Conservation (phyloP, 2,329 filamentous ascomycete genomes). For the Thelonectria discophora region DNA sequence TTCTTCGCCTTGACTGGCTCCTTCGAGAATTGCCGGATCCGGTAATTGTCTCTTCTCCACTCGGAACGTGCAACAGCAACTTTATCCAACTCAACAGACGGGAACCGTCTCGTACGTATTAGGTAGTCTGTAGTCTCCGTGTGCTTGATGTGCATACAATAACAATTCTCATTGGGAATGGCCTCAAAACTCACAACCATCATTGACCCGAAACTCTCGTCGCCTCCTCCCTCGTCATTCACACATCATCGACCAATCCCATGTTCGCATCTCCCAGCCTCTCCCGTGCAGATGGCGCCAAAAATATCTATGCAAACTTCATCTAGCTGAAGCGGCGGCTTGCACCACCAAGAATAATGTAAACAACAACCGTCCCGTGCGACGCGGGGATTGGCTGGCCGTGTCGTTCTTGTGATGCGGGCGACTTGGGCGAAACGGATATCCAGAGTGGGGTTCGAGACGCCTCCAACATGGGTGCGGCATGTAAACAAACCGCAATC, state of each 20-base stretch:
- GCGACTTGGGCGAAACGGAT: slow-evolving; percentile 7
- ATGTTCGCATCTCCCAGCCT: not conserved
- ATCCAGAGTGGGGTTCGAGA: slow-evolving; percentile 4
- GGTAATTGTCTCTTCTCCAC: not conserved
- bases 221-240: not conserved
- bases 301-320: slow-evolving; percentile 6
- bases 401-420: not conserved
- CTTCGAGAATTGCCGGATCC: not conserved
- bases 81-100: not conserved
- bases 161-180: not conserved
- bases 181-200: too few relatives aligned
- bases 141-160: not conserved
- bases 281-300: not conserved
- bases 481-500: slow-evolving; percentile 22
- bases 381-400: slow-evolving; percentile 15
- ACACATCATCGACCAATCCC: not conserved
- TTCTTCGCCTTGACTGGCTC: not conserved
- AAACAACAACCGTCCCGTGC: slow-evolving; percentile 11
- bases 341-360: slow-evolving; percentile 10
- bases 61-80: not conserved
- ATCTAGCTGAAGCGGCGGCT: slow-evolving; percentile 14
- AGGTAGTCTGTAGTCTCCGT: too few relatives aligned
- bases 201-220: not conserved
- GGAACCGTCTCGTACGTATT: too few relatives aligned
- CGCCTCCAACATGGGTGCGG: slow-evolving; percentile 2